A percentile compares a stretch with the other conserved stretches of the same genome.
Conservation (phyloP, 1,139 yeast species). For the Lodderomyces theae region DNA sequence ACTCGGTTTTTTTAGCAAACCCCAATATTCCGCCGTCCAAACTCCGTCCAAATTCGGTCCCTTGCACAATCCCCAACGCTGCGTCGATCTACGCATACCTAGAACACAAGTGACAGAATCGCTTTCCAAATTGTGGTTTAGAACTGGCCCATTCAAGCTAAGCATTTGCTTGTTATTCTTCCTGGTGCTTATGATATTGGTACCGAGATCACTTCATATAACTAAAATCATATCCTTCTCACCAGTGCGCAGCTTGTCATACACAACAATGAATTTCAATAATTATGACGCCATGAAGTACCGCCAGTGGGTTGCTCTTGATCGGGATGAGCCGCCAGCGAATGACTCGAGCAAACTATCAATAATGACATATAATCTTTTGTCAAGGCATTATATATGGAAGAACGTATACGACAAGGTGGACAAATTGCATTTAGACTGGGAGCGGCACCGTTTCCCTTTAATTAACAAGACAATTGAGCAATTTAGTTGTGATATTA, state of each 20-base stretch:
- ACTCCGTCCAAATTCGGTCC: too few relatives aligned
- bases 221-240: background rate
- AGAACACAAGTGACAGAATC: too few relatives aligned
- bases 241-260: background rate
- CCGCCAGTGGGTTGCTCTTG: slow-evolving; percentile 21
- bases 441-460: slow-evolving; percentile 44
- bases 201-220: background rate
- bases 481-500: slow-evolving; percentile 48
- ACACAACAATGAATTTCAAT: slow-evolving; percentile 3
- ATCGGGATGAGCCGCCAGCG: slow-evolving; percentile 5
- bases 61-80: too few relatives aligned
- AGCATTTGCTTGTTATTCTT: background rate
- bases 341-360: slow-evolving; percentile 18
- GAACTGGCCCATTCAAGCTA: background rate
- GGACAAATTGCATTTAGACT: slow-evolving; percentile 41
- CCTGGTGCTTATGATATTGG: background rate
- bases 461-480: slow-evolving; percentile 38
- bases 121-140: background rate
- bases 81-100: too few relatives aligned
- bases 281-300: slow-evolving; percentile 24
- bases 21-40: too few relatives aligned
- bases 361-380: slow-evolving; percentile 49
- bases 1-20: too few relatives aligned
- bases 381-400: slow-evolving; percentile 59
- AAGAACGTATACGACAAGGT: slow-evolving; percentile 51